phyloP scores from a whole-genome alignment of 192 early-diverging fungal genomes.

The Allomyces javanicus region DNA sequence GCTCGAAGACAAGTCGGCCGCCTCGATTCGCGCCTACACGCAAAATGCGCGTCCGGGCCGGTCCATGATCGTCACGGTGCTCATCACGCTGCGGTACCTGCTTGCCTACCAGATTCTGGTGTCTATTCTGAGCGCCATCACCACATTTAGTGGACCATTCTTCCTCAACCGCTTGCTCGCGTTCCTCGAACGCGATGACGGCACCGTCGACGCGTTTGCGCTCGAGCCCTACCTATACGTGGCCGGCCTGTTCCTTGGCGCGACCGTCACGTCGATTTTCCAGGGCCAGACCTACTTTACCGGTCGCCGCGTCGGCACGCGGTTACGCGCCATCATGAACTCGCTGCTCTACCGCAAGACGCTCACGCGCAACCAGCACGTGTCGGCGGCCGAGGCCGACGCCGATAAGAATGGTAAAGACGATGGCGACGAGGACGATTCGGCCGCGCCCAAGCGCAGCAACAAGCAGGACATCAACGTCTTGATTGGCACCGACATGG shows the following conservation, averaged over 20 bases:
- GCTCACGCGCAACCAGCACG: neutral
- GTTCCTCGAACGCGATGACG: neutral
- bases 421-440: neutral
- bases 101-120: neutral
- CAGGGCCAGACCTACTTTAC: neutral
- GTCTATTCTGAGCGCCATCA: neutral
- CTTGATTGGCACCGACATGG: constrained; percentile 25
- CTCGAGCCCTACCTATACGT: neutral
- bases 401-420: neutral
- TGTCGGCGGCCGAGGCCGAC: neutral
- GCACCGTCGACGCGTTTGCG: neutral
- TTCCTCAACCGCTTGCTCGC: neutral
- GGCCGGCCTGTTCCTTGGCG: neutral
- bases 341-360: neutral
- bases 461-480: neutral
- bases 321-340: neutral
- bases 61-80: neutral
- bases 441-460: neutral
- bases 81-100: neutral
- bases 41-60: neutral
- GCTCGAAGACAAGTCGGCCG: neutral
- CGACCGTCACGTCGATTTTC: neutral
- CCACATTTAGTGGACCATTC: neutral
- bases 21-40: neutral
- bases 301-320: neutral